phyloP scores from a whole-genome alignment of 257 asterid genomes.

The Salvia miltiorrhiza region DNA sequence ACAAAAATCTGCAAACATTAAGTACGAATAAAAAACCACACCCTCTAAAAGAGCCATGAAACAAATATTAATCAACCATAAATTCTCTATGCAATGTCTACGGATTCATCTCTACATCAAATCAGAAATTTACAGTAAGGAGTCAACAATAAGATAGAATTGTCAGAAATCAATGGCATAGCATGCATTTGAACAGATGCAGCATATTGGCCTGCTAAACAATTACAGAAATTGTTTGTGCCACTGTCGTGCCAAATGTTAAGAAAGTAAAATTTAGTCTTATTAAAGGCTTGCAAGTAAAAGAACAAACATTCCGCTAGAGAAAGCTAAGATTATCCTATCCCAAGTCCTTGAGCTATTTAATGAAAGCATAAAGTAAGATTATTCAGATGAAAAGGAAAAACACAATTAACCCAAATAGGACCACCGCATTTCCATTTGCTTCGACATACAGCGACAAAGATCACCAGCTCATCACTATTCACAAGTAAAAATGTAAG shows the following conservation, averaged over 20 bases:
- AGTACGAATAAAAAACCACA: neutral
- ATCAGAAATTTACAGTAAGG: neutral
- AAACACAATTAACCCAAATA: neutral
- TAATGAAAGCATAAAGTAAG: neutral
- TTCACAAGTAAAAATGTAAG: slow-evolving; percentile 1
- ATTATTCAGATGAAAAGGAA: neutral
- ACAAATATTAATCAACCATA: neutral
- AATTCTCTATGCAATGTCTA: neutral
- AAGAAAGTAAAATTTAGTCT: neutral
- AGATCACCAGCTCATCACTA: slow-evolving; percentile 18
- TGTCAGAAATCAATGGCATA: neutral
- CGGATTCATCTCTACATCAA: neutral
- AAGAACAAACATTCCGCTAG: slow-evolving; percentile 6
- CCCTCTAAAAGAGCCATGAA: neutral
- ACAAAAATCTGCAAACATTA: slow-evolving; percentile 17
- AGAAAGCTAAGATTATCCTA: neutral
- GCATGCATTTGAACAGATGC: neutral
- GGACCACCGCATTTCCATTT: slow-evolving; percentile 10
- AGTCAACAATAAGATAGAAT: neutral
- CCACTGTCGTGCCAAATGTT: neutral
- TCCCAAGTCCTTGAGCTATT: neutral
- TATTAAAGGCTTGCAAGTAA: neutral
- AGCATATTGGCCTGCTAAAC: neutral
- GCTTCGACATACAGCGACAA: slow-evolving; percentile 9
- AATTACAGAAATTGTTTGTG: neutral